These are phyloP conservation scores for Pleoardoris graminearum DNA, from an alignment of 2,329 filamentous ascomycete genomes.

Conservation along the genomic window DNA sequence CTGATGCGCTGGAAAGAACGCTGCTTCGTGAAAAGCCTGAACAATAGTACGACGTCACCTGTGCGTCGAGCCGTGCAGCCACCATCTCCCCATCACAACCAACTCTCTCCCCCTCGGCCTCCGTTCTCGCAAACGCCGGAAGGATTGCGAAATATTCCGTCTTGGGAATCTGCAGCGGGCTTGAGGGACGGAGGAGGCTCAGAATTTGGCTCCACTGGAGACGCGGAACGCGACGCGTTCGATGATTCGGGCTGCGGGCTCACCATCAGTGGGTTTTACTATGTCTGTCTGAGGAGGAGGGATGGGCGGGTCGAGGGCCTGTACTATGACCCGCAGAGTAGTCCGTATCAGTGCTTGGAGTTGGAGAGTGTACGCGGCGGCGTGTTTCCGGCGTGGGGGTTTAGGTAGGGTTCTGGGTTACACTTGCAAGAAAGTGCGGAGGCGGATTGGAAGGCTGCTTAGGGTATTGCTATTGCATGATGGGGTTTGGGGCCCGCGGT, in stretches of 20 bases:
- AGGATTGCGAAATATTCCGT: too few relatives aligned
- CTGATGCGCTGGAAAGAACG: slow-evolving; percentile 62
- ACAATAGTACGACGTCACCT: slow-evolving; percentile 20
- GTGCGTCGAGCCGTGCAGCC: slow-evolving; percentile 18
- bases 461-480: too few relatives aligned
- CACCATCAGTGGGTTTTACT: slow-evolving; percentile 60
- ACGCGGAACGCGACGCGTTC: slow-evolving; percentile 30
- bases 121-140: too few relatives aligned
- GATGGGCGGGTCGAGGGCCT: slow-evolving; percentile 56
- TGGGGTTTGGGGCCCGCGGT: too few relatives aligned
- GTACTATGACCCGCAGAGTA: slow-evolving; percentile 59
- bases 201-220: slow-evolving; percentile 5
- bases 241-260: slow-evolving; percentile 49
- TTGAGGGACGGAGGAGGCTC: too few relatives aligned
- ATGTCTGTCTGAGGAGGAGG: slow-evolving; percentile 52
- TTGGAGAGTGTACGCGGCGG: slow-evolving; percentile 46
- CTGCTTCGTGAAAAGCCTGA: slow-evolving; percentile 50
- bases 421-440: too few relatives aligned
- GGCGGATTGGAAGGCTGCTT: too few relatives aligned
- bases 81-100: too few relatives aligned
- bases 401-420: slow-evolving; percentile 38
- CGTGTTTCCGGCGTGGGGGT: slow-evolving; percentile 45
- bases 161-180: too few relatives aligned
- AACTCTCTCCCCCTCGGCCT: too few relatives aligned
- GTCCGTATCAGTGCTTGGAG: slow-evolving; percentile 57